Evolutionary conservation across 176 grass and related monocot genomes (phyloP).

Genomic region (Triticum dicoccoides): DNA sequence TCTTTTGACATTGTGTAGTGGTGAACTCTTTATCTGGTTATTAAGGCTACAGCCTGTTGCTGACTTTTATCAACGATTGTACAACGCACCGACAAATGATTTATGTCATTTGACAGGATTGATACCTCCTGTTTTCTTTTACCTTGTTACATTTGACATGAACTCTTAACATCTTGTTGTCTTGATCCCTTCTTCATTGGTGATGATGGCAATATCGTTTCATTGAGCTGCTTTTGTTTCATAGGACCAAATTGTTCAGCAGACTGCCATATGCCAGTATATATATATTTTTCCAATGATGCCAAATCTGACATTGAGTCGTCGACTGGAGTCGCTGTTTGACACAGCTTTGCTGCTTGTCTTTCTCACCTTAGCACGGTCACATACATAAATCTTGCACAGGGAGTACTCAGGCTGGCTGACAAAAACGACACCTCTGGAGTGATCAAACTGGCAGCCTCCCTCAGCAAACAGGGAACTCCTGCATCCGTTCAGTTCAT

Average conservation of each 20-base stretch:
- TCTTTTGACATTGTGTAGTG: too few species aligned
- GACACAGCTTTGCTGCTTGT: constrained; percentile 22
- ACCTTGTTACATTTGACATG: too few species aligned
- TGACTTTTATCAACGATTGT: too few species aligned
- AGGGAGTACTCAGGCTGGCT: constrained; percentile 49
- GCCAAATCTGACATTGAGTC: not conserved
- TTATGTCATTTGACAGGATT: too few species aligned
- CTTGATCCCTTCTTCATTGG: not conserved
- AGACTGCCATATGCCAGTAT: not conserved
- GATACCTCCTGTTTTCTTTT: too few species aligned
- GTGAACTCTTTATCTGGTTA: too few species aligned
- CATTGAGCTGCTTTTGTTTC: not conserved
- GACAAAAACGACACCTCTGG: constrained; percentile 54
- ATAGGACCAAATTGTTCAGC: not conserved
- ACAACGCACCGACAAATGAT: too few species aligned
- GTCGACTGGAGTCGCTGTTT: not conserved
- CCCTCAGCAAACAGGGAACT: constrained; percentile 53
- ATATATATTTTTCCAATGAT: not conserved
- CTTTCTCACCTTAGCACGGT: not conserved
- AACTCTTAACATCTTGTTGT: not conserved
- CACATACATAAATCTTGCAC: constrained; percentile 27
- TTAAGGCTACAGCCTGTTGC: too few species aligned
- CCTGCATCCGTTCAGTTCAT: constrained; percentile 51
- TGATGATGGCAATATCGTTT: not conserved
- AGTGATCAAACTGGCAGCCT: constrained; percentile 52